phyloP scores from a whole-genome alignment of 805 yeast species.

The Ascoidea rubescens region DNA sequence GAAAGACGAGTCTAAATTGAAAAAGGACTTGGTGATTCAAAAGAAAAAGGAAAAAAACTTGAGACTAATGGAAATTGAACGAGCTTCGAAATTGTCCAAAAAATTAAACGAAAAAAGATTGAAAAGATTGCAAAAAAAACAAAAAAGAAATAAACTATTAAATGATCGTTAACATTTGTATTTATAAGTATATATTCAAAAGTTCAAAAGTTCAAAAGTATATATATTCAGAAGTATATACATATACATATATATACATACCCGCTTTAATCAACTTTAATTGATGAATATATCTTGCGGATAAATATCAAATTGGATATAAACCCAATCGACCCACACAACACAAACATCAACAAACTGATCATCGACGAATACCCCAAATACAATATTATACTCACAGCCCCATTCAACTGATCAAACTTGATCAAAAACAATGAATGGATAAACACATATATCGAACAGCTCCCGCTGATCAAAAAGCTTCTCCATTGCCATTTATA shows the following conservation, averaged over 20 bases:
- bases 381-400: constrained; percentile 65
- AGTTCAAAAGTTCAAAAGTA: not conserved
- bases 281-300: constrained; percentile 65
- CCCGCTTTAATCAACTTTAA: constrained; percentile 57
- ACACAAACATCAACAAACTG: constrained; percentile 55
- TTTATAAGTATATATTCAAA: too few species aligned
- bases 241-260: too few species aligned
- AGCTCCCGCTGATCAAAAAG: constrained; percentile 75
- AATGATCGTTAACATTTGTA: not conserved
- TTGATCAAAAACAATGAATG: constrained; percentile 69
- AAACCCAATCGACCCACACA: constrained; percentile 85
- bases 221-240: too few species aligned
- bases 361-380: constrained; percentile 71
- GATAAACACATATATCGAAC: constrained; percentile 69
- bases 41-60: not conserved
- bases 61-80: too few species aligned
- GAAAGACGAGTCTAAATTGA: not conserved
- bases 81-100: too few species aligned
- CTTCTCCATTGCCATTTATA: constrained; percentile 98
- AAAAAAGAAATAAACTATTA: not conserved
- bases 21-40: not conserved
- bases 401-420: constrained; percentile 49
- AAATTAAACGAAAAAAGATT: not conserved
- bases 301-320: constrained; percentile 60
- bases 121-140: not conserved